Percentiles rank a stretch among this genome's conserved stretches.
These are phyloP conservation scores for Cytospora chrysosperma DNA, from an alignment of 2,329 filamentous ascomycete genomes.

Conservation along the genomic window DNA sequence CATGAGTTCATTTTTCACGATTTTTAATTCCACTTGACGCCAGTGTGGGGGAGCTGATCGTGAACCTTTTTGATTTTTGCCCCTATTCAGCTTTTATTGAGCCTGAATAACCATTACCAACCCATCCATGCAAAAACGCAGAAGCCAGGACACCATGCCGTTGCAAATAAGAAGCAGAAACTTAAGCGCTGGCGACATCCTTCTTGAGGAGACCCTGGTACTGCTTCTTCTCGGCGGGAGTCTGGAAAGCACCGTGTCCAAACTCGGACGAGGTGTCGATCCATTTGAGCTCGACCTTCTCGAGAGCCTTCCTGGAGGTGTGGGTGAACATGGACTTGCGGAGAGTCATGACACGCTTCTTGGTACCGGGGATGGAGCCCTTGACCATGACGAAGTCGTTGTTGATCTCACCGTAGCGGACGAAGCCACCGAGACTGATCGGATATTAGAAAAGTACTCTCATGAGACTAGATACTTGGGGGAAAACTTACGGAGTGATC, in stretches of 20 bases:
- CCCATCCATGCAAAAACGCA: conserved; percentile 36
- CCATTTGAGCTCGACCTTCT: conserved; percentile 99
- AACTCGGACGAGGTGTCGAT: conserved; percentile 99
- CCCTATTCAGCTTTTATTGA: conserved; percentile 16
- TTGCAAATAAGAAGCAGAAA: conserved; percentile 38
- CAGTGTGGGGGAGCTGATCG: conserved; percentile 12
- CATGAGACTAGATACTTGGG: not conserved
- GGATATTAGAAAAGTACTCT: not conserved
- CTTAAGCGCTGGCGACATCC: conserved; percentile 63
- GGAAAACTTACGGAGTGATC: conserved; percentile 89
- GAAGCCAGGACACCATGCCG: conserved; percentile 55
- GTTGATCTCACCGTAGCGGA: conserved; percentile 98
- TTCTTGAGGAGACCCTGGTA: conserved; percentile 99
- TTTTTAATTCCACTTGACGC: conserved; percentile 21
- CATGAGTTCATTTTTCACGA: conserved; percentile 18
- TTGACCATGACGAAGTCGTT: conserved; percentile 98
- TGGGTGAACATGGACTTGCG: conserved; percentile 98
- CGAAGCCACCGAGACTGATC: conserved; percentile 91
- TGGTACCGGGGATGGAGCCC: conserved; percentile 94
- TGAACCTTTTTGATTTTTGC: conserved; percentile 16
- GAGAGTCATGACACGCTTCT: conserved; percentile 99
- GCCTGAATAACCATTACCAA: conserved; percentile 21
- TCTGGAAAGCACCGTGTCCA: conserved; percentile 99
- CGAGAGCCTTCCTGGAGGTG: conserved; percentile 90
- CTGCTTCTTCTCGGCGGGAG: conserved; percentile 93